These are phyloP conservation scores for Fragosphaeria purpurea DNA, from an alignment of 2,329 filamentous ascomycete species.

Conservation along the genomic window DNA sequence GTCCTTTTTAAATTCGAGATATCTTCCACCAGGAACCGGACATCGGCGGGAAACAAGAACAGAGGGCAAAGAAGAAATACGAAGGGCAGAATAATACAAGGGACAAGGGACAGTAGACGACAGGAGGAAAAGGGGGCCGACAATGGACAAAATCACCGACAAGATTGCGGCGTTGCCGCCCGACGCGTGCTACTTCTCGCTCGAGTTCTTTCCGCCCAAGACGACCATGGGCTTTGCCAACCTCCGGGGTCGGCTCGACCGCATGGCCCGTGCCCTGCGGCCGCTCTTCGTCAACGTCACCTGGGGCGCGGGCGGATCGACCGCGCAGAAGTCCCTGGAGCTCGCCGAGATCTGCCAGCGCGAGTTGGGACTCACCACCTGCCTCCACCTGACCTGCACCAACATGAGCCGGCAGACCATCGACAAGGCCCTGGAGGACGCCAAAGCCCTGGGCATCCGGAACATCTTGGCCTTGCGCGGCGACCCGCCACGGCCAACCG, in stretches of 20 bases:
- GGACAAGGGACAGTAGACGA: too few species aligned
- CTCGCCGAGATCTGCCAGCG: conserved; percentile 91
- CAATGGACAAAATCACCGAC: conserved; percentile 83
- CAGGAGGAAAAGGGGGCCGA: background rate
- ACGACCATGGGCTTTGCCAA: conserved; percentile 76
- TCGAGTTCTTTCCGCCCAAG: conserved; percentile 99
- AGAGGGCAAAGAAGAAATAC: too few species aligned
- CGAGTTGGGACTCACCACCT: conserved; percentile 85
- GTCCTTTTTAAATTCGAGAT: too few species aligned
- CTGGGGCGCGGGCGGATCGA: conserved; percentile 94
- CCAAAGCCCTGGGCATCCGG: conserved; percentile 79
- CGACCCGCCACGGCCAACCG: conserved; percentile 79
- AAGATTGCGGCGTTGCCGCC: conserved; percentile 86
- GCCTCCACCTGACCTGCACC: conserved; percentile 91
- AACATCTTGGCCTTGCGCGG: conserved; percentile 90
- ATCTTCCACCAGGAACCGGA: too few species aligned
- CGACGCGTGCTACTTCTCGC: conserved; percentile 78
- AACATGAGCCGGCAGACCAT: conserved; percentile 87
- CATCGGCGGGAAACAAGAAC: too few species aligned
- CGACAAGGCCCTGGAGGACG: conserved; percentile 82
- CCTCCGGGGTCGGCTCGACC: conserved; percentile 81
- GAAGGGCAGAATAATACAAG: too few species aligned
- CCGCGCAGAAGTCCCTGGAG: conserved; percentile 81
- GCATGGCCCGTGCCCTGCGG: conserved; percentile 84
- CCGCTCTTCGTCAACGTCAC: conserved; percentile 96